phyloP scores from a whole-genome alignment of 139 green algal species.

The Spirogloea muscicola region DNA sequence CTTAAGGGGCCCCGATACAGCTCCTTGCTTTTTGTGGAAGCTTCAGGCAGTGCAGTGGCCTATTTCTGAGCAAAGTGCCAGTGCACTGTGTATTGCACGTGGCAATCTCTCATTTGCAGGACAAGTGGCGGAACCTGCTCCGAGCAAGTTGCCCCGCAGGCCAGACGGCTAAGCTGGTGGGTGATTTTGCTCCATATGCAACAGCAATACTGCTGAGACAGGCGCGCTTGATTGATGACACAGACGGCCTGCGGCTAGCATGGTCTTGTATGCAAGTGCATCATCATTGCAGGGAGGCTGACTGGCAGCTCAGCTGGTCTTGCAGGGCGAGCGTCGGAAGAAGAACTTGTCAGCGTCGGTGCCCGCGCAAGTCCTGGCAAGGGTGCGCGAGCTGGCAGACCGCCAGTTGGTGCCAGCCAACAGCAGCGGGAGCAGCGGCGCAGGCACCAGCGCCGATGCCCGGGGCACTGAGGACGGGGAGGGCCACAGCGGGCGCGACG shows the following conservation, averaged over 20 bases:
- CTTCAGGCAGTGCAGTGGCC: not conserved
- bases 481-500: no score
- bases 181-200: not conserved
- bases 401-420: no score
- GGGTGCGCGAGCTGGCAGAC: constrained; percentile 17
- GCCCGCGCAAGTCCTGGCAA: constrained; percentile 6
- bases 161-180: not conserved
- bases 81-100: constrained; percentile 7
- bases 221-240: not conserved
- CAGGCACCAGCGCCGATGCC: no score
- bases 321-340: not conserved
- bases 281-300: not conserved
- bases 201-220: not conserved
- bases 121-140: constrained; percentile 75
- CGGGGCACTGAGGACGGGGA: no score
- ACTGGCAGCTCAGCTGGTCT: not conserved
- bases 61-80: constrained; percentile 1
- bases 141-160: constrained; percentile 29
- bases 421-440: no score
- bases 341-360: constrained; percentile 20
- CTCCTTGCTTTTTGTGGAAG: constrained; percentile 1
- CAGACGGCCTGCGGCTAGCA: not conserved
- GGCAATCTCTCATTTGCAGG: constrained; percentile 28
- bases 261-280: not conserved
- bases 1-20: not conserved